Percentiles rank a stretch among this genome's conserved stretches.
phyloP scores from a whole-genome alignment of 169 alveolate genomes.

The Cystoisospora suis region DNA sequence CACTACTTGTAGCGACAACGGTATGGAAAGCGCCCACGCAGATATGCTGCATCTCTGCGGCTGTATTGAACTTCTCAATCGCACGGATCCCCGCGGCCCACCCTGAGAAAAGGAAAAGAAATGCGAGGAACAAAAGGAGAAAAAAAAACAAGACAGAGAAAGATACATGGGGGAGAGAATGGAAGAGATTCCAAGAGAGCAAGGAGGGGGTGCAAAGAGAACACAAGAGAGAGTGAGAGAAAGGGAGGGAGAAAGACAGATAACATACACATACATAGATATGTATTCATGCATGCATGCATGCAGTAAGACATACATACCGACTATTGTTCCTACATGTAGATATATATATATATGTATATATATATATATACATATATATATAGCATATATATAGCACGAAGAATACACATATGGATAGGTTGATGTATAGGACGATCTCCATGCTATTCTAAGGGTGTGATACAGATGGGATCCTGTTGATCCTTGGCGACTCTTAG shows the following conservation, averaged over 20 bases:
- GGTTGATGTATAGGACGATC: no score
- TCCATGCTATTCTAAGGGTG: no score
- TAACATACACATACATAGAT: neutral
- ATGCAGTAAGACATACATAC: neutral
- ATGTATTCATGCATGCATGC: neutral
- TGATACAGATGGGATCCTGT: no score
- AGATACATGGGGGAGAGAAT: no score
- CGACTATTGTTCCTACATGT: no score
- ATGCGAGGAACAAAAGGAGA: neutral
- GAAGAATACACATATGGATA: no score
- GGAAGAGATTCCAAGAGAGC: no score
- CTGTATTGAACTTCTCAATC: conserved; percentile 14
- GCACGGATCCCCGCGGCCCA: conserved; percentile 16
- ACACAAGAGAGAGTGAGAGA: neutral
- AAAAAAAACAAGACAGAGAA: neutral
- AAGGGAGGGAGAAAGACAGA: neutral
- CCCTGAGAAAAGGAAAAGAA: neutral
- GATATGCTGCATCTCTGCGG: neutral
- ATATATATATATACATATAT: no score
- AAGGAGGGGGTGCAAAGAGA: neutral
- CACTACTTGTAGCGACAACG: neutral
- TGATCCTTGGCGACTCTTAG: no score
- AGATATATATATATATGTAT: no score
- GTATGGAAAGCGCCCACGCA: conserved; percentile 46
- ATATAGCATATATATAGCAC: no score